phyloP scores from a whole-genome alignment of 2,329 filamentous ascomycete genomes.

The Microdochium trichocladiopsis region DNA sequence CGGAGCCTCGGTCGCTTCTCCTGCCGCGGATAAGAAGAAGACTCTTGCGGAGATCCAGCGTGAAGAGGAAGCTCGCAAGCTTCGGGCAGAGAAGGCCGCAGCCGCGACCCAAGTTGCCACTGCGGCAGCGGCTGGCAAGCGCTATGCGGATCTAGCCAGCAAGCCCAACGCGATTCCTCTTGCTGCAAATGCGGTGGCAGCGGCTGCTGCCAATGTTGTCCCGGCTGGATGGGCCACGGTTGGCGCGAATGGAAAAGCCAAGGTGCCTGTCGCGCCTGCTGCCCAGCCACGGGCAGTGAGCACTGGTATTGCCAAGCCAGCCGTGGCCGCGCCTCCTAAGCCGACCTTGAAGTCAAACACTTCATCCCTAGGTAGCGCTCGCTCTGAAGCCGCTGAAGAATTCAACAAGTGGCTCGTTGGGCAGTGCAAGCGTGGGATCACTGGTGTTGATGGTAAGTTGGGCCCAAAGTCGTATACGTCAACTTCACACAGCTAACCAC shows the following conservation, averaged over 20 bases:
- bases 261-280: slow-evolving; percentile 57
- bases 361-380: slow-evolving; percentile 33
- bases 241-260: slow-evolving; percentile 86
- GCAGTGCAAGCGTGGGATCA: slow-evolving; percentile 69
- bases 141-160: slow-evolving; percentile 89
- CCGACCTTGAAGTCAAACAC: slow-evolving; percentile 41
- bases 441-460: slow-evolving; percentile 43
- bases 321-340: slow-evolving; percentile 37
- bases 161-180: slow-evolving; percentile 43
- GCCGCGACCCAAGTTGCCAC: slow-evolving; percentile 37
- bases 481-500: slow-evolving; percentile 20
- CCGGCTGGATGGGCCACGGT: slow-evolving; percentile 84
- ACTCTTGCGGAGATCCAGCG: slow-evolving; percentile 93
- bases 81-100: slow-evolving; percentile 45
- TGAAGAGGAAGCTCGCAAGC: slow-evolving; percentile 88
- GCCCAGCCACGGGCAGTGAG: slow-evolving; percentile 40
- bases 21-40: slow-evolving; percentile 58
- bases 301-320: slow-evolving; percentile 32
- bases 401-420: slow-evolving; percentile 88
- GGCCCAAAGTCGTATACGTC: not conserved
- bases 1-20: slow-evolving; percentile 21
- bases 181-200: slow-evolving; percentile 30
- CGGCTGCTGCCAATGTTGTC: slow-evolving; percentile 29
- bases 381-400: slow-evolving; percentile 68
- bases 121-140: slow-evolving; percentile 59